Evolutionary conservation across 257 asterid genomes (phyloP), one percentile per base, ranked within the genome.

Genomic region (Henckelia pumila): DNA sequence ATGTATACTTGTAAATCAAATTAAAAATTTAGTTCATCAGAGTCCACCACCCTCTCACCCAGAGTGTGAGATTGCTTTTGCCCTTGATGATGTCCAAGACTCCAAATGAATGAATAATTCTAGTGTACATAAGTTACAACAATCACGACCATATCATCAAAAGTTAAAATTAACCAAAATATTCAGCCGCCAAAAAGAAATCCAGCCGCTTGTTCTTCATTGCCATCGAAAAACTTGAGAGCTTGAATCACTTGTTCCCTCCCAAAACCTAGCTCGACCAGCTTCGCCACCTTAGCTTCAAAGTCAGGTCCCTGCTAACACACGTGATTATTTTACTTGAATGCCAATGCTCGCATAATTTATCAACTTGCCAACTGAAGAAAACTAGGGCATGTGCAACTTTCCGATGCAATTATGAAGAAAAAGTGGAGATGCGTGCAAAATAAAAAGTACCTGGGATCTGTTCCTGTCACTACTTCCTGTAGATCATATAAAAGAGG

Each of bases 161-260:
- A 40, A 40, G n/a, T 40, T 9, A 4, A 8, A 40, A 40, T 40
- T 13, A 13, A 40, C 14, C 52, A 3, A 40, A 13, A 11, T 29
- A 40, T 55, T 90, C 86, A 91, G 71, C 96, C 95, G 35, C 96
- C 99, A 47, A 94, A 94, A 66, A 94, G 93, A 77, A 81, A 94
- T 44, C 88, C 89, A 23, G 97, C 97, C 2, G 97, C 97, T 74
- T 88, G 96, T 67, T 88, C 97, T 79, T 94, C 99, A 28, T 87
- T 94, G 56, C 96, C 99, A 59, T 83, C 85, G 7, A 81, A 88
- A 63, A 94, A 81, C 77, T 83, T 86, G 40, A 91, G 80, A 75
- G 99, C 99, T 80, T 91, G 88, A 67, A 88, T 68, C 17, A 87
- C 96, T 76, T 87, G 86, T 25, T 87, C 96, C 81, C 97, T 80